Base-by-base conservation (phyloP, 352 stramenopile genomes). In the Phytophthora sojae region DNA sequence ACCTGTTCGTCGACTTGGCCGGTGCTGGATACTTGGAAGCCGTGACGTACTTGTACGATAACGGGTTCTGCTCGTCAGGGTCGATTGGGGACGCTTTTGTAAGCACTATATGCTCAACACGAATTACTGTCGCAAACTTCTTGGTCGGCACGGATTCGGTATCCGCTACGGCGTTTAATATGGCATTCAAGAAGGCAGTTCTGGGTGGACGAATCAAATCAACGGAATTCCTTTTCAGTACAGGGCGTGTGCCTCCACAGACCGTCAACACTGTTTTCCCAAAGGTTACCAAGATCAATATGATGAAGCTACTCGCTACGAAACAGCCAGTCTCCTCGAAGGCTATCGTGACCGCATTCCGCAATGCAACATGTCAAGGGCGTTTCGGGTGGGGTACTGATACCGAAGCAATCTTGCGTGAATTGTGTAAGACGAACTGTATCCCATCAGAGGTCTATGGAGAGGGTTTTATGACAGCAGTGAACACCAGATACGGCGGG, bases 1-100 rank as follows among this genome's bases (percentile, higher is more conserved):
- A 35, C 1, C 47, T 64, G 17, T 21, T 64, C 44, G 15, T 49
- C 14, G 14, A 56, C 6, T 7, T 64, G 57, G 44, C 21, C 39
- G 8, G 15, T 32, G 12, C 5, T 32, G 23, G 47, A 30, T 12
- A 11, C 23, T 9, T 37, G 9, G 21, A 29, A 32, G 44, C 42
- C 21, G 57, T 45, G 3, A 14, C 21, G 19, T 56, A 52, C 12
- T 49, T 55, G 37, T 42, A 53, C 14, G 6, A 26, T 4, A 52
- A 62, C 5, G 37, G 7, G 6, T 26, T 29, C 6, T 25, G 2
- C 19, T 17, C 17, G 39, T 8, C 56, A 15, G 7, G 30, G 56
- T 37, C 39, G 25, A 9, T 56, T 51, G 29, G 11, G 5, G 21
- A 45, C 2, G 23, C 19, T 23, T 62, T 62, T 42, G 21, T 53